Evolutionary conservation across 306 rosid species (phyloP), one percentile per base, ranked within the genome.

Genomic region (Cicer pinnatifidum): DNA sequence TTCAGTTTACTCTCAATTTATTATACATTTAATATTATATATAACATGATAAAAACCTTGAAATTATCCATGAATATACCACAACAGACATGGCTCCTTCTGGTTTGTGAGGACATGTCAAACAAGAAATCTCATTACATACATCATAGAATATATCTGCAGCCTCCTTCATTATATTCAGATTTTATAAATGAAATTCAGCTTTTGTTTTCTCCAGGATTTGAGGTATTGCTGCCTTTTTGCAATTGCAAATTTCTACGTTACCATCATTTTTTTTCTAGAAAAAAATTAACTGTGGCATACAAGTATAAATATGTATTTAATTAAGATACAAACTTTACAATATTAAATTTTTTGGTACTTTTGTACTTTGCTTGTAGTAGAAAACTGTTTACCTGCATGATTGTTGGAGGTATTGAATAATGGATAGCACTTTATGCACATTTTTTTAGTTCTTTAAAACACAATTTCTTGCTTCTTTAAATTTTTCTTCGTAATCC

Each of bases 171-270:
- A 86, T 11, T 20, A 81, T 39, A 72, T 45, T 60, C 7, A 79
- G 56, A 66, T 83, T 82, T 7, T 77, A 71, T 11, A 78, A 73
- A 78, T 74, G 72, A 80, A 86, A 88, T 39, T 54, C 84, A 15
- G 56, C 84, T 11, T 81, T 52, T 59, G 91, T 81, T 67, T 68
- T 52, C 82, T 70, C 77, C 40, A 88, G 79, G 68, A 90, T 88
- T 67, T 82, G 69, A 53, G 92, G 88, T 56, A 90, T 47, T 48
- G 92, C 92, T 15, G 83, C 92, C 92, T n/a, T n/a, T n/a, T n/a
- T 87, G 79, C 67, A 78, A 45, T 16, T 7, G 23, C 23, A 7
- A 8, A 7, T 1, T 16, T n/a, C n/a, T n/a, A n/a, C n/a, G n/a
- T n/a, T n/a, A n/a, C n/a, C n/a, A n/a, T n/a, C n/a, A n/a, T n/a